Conservation (phyloP, 2,329 filamentous ascomycete species). For the Ophiocordyceps camponoti-saundersi region DNA sequence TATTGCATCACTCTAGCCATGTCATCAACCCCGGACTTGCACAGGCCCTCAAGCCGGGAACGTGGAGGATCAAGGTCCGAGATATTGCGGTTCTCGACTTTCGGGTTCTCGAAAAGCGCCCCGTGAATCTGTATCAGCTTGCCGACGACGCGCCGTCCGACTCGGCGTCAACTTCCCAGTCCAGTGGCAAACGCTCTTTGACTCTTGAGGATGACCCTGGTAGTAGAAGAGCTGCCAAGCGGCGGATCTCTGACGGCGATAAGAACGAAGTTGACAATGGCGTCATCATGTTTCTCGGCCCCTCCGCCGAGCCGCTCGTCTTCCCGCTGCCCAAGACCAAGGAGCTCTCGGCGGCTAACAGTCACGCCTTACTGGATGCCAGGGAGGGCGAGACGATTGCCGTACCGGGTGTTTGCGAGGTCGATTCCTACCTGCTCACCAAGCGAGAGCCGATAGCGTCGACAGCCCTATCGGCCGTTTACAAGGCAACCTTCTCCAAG, state of each 20-base stretch:
- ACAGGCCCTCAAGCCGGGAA: constrained; percentile 33
- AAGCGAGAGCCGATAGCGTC: constrained; percentile 39
- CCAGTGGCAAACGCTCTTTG: constrained; percentile 34
- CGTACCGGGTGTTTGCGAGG: constrained; percentile 30
- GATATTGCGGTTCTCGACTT: constrained; percentile 37
- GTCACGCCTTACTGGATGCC: constrained; percentile 34
- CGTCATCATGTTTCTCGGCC: constrained; percentile 37
- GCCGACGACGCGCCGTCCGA: constrained; percentile 12
- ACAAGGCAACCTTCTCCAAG: constrained; percentile 34
- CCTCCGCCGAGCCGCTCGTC: constrained; percentile 30
- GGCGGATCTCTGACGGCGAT: constrained; percentile 17
- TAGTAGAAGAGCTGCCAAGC: constrained; percentile 21
- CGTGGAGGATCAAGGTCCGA: constrained; percentile 37
- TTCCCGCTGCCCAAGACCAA: constrained; percentile 33
- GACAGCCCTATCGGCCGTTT: constrained; percentile 36
- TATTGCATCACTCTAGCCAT: constrained; percentile 21
- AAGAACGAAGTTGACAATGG: constrained; percentile 21
- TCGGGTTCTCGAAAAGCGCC: constrained; percentile 37
- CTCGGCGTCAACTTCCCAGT: constrained; percentile 13
- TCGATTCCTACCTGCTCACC: constrained; percentile 36
- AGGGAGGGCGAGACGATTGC: constrained; percentile 29
- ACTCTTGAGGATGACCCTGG: constrained; percentile 24
- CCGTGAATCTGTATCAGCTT: constrained; percentile 21
- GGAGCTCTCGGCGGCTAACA: constrained; percentile 26
- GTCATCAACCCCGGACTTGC: constrained; percentile 25